Conservation (phyloP, 2,329 filamentous ascomycete species). For the Xylariaceae sp. region DNA sequence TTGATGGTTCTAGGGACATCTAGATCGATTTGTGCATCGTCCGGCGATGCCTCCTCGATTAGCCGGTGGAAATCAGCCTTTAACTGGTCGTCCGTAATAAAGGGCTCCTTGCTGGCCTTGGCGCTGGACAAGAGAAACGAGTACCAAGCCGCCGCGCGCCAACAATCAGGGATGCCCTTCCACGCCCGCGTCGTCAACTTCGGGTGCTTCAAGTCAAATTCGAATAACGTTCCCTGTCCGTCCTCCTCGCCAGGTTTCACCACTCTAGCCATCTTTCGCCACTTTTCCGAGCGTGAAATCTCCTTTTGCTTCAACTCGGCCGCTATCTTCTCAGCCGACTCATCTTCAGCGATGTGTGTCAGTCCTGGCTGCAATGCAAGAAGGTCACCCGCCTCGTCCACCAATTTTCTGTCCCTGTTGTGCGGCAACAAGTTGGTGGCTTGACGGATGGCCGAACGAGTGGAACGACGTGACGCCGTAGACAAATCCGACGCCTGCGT, state of each 20-base stretch:
- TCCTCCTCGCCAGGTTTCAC: slow-evolving; percentile 51
- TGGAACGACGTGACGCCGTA: slow-evolving; percentile 54
- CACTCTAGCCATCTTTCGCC: slow-evolving; percentile 67
- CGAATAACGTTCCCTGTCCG: slow-evolving; percentile 64
- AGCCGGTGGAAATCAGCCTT: slow-evolving; percentile 72
- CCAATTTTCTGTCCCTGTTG: slow-evolving; percentile 62
- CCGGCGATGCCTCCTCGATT: slow-evolving; percentile 74
- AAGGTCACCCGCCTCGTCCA: slow-evolving; percentile 70
- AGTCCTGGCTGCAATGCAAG: slow-evolving; percentile 62
- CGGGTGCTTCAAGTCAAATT: slow-evolving; percentile 81
- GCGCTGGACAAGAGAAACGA: slow-evolving; percentile 84
- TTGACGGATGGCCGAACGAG: slow-evolving; percentile 58
- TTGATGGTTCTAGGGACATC: slow-evolving; percentile 95
- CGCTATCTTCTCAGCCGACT: slow-evolving; percentile 53
- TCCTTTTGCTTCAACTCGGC: slow-evolving; percentile 65
- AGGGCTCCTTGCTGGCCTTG: slow-evolving; percentile 59
- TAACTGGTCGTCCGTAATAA: slow-evolving; percentile 70
- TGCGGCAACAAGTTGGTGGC: slow-evolving; percentile 63
- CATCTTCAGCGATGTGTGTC: slow-evolving; percentile 59
- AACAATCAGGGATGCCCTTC: slow-evolving; percentile 97
- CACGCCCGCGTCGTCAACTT: slow-evolving; percentile 90
- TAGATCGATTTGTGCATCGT: slow-evolving; percentile 96
- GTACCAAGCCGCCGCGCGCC: slow-evolving; percentile 93
- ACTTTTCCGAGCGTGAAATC: slow-evolving; percentile 65
- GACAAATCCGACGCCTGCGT: slow-evolving; percentile 59